A percentile compares a stretch with the other conserved stretches of the same genome.
Conservation (phyloP, 2,329 filamentous ascomycete genomes). For the Capronia americana region DNA sequence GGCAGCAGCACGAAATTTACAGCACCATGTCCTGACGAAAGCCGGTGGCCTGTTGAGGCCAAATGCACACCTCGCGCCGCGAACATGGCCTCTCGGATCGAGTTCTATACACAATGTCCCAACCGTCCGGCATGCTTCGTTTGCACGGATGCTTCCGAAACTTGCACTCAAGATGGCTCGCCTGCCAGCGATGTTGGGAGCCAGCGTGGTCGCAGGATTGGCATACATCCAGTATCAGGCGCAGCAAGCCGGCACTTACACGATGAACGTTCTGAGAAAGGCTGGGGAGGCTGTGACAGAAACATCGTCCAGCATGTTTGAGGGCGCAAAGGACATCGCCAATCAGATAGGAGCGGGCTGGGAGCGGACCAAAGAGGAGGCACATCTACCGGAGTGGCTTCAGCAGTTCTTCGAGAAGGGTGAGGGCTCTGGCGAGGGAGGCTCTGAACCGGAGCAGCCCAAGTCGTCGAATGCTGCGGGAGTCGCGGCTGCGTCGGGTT, state of each 20-base stretch:
- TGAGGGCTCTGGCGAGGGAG: conserved; percentile 52
- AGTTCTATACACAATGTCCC: conserved; percentile 84
- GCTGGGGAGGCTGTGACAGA: conserved; percentile 73
- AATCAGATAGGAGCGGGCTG: conserved; percentile 81
- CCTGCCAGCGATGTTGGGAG: conserved; percentile 89
- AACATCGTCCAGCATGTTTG: conserved; percentile 62
- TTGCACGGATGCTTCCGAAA: conserved; percentile 75
- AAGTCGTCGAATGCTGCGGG: conserved; percentile 57
- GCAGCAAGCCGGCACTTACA: conserved; percentile 78
- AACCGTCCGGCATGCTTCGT: conserved; percentile 69
- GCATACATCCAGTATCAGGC: conserved; percentile 98
- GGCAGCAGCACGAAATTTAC: conserved; percentile 65
- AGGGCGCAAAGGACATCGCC: conserved; percentile 74
- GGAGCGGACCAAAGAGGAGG: conserved; percentile 79
- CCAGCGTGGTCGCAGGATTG: conserved; percentile 81
- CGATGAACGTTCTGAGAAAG: conserved; percentile 74
- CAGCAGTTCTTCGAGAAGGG: conserved; percentile 71
- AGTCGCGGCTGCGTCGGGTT: conserved; percentile 72
- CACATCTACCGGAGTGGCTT: conserved; percentile 78
- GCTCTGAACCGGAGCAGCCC: conserved; percentile 47
- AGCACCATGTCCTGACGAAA: conserved; percentile 62
- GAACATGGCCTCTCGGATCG: conserved; percentile 74
- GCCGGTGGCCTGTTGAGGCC: conserved; percentile 72
- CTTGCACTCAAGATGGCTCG: conserved; percentile 88
- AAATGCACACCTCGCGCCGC: conserved; percentile 67